phyloP scores from a whole-genome alignment of 1,284 basidiomycete species.

The Moesziomyces antarcticus region DNA sequence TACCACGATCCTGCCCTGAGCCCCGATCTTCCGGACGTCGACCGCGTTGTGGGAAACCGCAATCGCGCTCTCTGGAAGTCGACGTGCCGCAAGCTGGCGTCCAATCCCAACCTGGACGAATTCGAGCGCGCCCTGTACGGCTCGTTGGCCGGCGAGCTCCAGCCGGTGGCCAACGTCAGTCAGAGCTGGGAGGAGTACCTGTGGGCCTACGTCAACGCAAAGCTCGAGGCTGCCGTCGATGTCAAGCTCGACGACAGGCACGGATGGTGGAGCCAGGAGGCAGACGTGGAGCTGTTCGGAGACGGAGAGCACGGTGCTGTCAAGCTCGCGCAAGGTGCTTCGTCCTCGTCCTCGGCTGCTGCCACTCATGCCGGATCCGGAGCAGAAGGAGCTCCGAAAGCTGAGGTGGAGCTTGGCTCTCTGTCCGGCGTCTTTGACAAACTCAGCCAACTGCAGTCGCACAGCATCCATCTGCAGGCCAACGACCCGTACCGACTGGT shows the following conservation, averaged over 20 bases:
- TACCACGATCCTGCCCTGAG: conserved; percentile 56
- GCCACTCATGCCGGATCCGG: conserved; percentile 15
- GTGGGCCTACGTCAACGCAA: conserved; percentile 88
- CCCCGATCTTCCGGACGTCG: conserved; percentile 41
- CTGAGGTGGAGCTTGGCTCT: conserved; percentile 22
- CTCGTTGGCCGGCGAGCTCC: conserved; percentile 84
- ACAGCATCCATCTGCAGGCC: conserved; percentile 68
- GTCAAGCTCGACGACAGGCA: conserved; percentile 68
- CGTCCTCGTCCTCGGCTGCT: conserved; percentile 17
- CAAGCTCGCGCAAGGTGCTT: conserved; percentile 37
- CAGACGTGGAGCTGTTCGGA: conserved; percentile 35
- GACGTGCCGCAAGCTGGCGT: conserved; percentile 57
- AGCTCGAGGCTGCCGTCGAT: conserved; percentile 83
- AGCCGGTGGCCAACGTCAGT: conserved; percentile 80
- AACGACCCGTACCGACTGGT: conserved; percentile 86
- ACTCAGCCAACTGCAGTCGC: conserved; percentile 56
- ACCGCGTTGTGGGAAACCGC: conserved; percentile 59
- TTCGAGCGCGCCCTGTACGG: conserved; percentile 88
- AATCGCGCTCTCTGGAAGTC: conserved; percentile 64
- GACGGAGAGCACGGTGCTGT: conserved; percentile 51
- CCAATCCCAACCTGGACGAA: conserved; percentile 74
- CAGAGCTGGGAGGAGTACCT: conserved; percentile 89
- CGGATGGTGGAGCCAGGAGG: conserved; percentile 69
- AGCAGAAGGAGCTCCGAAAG: conserved; percentile 3
- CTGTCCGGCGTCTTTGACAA: conserved; percentile 58